These are phyloP conservation scores for Nemania abortiva DNA, from an alignment of 2,329 filamentous ascomycete genomes.

Conservation along the genomic window DNA sequence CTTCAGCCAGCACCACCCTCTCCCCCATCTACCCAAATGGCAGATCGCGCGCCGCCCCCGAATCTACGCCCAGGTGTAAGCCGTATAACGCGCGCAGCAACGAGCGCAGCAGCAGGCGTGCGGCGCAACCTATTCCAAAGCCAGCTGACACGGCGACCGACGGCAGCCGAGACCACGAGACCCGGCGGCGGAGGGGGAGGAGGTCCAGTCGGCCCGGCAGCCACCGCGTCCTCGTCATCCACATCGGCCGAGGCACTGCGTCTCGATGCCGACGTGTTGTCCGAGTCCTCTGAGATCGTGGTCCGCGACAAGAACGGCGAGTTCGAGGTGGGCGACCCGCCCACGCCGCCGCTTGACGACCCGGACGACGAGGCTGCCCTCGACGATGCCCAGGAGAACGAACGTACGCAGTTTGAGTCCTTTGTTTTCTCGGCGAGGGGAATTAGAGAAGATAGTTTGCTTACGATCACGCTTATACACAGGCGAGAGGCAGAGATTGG, in stretches of 20 bases:
- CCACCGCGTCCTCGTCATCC: constrained; percentile 47
- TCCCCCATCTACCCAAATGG: constrained; percentile 39
- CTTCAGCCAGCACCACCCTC: not conserved
- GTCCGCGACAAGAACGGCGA: constrained; percentile 73
- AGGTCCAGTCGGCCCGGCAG: not conserved
- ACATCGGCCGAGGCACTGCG: constrained; percentile 61
- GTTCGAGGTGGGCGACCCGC: constrained; percentile 70
- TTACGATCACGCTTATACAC: constrained; percentile 32
- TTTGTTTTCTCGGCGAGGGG: constrained; percentile 8
- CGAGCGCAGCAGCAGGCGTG: constrained; percentile 52
- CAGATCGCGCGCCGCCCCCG: constrained; percentile 46
- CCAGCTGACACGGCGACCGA: constrained; percentile 69
- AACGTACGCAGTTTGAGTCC: constrained; percentile 57
- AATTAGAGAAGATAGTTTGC: constrained; percentile 34
- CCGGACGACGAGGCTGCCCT: constrained; percentile 67
- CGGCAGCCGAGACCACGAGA: constrained; percentile 43
- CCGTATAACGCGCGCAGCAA: constrained; percentile 45
- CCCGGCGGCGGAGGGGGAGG: constrained; percentile 7
- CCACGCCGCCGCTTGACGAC: constrained; percentile 65
- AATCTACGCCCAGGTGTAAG: constrained; percentile 39
- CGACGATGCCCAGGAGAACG: constrained; percentile 69
- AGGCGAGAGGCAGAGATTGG: constrained; percentile 71
- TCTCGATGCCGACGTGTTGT: constrained; percentile 61
- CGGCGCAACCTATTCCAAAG: constrained; percentile 71
- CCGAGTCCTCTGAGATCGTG: constrained; percentile 67